phyloP scores from a whole-genome alignment of 2,329 filamentous ascomycete genomes.

The Penicillium sp. region DNA sequence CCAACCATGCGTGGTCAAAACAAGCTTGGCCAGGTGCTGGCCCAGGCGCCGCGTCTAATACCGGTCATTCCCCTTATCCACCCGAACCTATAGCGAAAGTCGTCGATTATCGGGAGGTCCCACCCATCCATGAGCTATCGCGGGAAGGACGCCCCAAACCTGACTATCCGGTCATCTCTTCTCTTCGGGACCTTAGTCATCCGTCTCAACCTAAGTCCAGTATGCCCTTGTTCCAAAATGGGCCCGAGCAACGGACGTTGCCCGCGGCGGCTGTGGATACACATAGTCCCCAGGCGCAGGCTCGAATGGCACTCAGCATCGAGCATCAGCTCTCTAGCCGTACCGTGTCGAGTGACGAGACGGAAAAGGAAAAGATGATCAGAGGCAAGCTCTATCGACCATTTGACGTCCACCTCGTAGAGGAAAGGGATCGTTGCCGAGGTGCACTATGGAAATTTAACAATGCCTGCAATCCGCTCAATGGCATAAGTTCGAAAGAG shows the following conservation, averaged over 20 bases:
- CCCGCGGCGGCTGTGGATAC: constrained; percentile 37
- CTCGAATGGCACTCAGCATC: constrained; percentile 43
- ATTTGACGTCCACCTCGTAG: constrained; percentile 71
- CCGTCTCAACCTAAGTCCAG: constrained; percentile 34
- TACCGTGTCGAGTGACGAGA: constrained; percentile 47
- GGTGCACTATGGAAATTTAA: constrained; percentile 83
- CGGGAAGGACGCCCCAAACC: constrained; percentile 37
- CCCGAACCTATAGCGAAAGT: constrained; percentile 40
- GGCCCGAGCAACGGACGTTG: constrained; percentile 38
- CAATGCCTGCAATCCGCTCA: constrained; percentile 71
- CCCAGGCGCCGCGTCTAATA: background rate
- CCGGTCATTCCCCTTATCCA: constrained; percentile 37
- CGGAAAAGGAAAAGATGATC: constrained; percentile 90
- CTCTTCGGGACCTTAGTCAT: constrained; percentile 41
- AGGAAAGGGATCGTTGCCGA: constrained; percentile 82
- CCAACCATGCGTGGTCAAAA: constrained; percentile 41
- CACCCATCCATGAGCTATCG: constrained; percentile 40
- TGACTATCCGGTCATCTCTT: constrained; percentile 42
- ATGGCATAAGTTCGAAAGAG: constrained; percentile 60
- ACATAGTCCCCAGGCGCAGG: constrained; percentile 43
- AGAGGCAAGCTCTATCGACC: constrained; percentile 74
- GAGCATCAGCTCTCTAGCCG: constrained; percentile 41
- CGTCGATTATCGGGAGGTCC: constrained; percentile 39
- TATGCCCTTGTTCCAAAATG: constrained; percentile 38
- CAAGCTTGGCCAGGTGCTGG: constrained; percentile 33